Percentiles rank a stretch among this genome's conserved stretches.
phyloP scores from a whole-genome alignment of 2,329 filamentous ascomycete genomes.

The Fusarium abutilonis region DNA sequence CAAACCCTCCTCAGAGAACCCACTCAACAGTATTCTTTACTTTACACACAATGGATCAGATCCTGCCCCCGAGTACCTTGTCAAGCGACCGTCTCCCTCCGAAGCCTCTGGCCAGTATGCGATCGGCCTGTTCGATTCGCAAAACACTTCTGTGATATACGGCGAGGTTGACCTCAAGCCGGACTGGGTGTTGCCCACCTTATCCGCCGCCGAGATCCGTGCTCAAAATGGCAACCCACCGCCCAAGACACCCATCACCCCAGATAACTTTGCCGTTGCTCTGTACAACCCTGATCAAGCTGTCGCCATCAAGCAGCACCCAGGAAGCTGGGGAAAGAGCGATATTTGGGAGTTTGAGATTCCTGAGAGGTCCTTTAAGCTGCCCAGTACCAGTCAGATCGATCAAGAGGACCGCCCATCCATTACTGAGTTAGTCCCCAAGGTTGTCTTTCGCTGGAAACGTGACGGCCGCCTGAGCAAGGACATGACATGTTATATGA shows the following conservation, averaged over 20 bases:
- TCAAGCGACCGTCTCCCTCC: slow-evolving; percentile 76
- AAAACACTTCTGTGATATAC: slow-evolving; percentile 82
- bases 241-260: slow-evolving; percentile 75
- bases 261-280: slow-evolving; percentile 82
- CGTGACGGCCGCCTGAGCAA: slow-evolving; percentile 86
- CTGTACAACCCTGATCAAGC: slow-evolving; percentile 95
- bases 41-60: slow-evolving; percentile 81
- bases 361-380: slow-evolving; percentile 83
- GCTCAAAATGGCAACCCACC: slow-evolving; percentile 68
- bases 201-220: slow-evolving; percentile 83
- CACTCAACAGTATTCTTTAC: slow-evolving; percentile 66
- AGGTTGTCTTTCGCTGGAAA: slow-evolving; percentile 87
- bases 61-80: slow-evolving; percentile 79
- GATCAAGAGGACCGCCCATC: slow-evolving; percentile 68
- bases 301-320: slow-evolving; percentile 74
- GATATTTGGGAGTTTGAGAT: slow-evolving; percentile 93
- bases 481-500: slow-evolving; percentile 89
- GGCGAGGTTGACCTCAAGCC: slow-evolving; percentile 87
- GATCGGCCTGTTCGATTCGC: slow-evolving; percentile 83
- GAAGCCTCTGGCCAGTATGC: slow-evolving; percentile 85
- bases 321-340: slow-evolving; percentile 81
- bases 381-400: slow-evolving; percentile 79
- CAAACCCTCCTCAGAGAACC: slow-evolving; percentile 62
- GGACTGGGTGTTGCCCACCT: slow-evolving; percentile 83
- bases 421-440: slow-evolving; percentile 68